A percentile compares a stretch with the other conserved stretches of the same genome.
Evolutionary conservation across 495 filamentous ascomycete genomes (phyloP).

Genomic region (Chaetomium fimeti): DNA sequence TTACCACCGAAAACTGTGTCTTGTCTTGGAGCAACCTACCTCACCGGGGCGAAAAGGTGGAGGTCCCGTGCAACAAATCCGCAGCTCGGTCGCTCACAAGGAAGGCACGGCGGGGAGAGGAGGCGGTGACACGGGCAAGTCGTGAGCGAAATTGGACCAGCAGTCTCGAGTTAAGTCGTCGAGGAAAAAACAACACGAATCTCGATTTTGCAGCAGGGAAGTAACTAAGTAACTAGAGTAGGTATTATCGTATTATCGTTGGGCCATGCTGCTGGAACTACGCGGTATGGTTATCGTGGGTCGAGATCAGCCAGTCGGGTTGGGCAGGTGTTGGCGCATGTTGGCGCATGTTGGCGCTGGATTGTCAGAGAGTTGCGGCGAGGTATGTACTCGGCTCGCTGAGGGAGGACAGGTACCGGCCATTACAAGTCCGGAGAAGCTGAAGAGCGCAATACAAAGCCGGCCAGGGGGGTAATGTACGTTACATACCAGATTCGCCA

Average conservation of each 20-base stretch:
- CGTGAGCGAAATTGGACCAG: background rate
- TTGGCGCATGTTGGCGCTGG: slow-evolving; percentile 6
- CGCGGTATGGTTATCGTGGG: background rate
- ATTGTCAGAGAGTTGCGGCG: slow-evolving; percentile 8
- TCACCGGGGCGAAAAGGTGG: background rate
- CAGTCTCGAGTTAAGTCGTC: background rate
- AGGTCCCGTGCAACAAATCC: slow-evolving; percentile 6
- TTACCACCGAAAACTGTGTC: background rate
- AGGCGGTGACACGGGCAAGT: slow-evolving; percentile 8
- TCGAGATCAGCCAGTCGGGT: background rate
- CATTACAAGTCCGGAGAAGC: background rate
- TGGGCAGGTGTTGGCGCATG: background rate
- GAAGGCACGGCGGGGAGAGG: background rate
- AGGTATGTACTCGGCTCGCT: background rate
- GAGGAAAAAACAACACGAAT: background rate
- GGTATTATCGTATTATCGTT: background rate
- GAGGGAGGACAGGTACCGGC: background rate
- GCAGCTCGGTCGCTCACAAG: background rate
- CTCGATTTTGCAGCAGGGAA: background rate
- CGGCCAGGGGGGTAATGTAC: background rate
- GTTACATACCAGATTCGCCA: background rate
- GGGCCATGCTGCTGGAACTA: background rate
- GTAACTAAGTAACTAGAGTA: background rate
- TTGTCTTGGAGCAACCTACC: background rate
- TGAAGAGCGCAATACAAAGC: background rate